phyloP scores from a whole-genome alignment of 352 stramenopile species.

The Globisporangium megalacanthum region DNA sequence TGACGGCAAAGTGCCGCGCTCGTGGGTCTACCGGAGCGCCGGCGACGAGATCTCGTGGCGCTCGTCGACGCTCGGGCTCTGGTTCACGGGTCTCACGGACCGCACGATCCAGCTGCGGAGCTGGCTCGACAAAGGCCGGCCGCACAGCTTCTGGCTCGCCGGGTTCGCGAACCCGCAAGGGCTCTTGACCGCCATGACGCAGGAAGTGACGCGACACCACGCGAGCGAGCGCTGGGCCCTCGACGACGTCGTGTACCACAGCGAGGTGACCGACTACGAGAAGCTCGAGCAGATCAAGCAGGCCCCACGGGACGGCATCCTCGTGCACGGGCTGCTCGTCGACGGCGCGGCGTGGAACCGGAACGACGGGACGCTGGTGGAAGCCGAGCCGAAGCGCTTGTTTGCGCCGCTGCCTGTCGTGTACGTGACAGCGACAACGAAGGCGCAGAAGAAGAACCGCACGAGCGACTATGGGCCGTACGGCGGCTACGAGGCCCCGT shows the following conservation, averaged over 20 bases:
- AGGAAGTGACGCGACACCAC: slow-evolving; percentile 68
- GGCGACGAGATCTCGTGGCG: slow-evolving; percentile 72
- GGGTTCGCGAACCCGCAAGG: slow-evolving; percentile 74
- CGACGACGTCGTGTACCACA: slow-evolving; percentile 77
- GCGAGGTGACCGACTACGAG: slow-evolving; percentile 79
- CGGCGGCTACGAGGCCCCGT: slow-evolving; percentile 67
- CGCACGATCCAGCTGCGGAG: slow-evolving; percentile 47
- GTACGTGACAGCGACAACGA: slow-evolving; percentile 73
- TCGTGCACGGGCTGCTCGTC: slow-evolving; percentile 68
- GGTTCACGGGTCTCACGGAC: slow-evolving; percentile 60
- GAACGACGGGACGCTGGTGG: slow-evolving; percentile 61
- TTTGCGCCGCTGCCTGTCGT: slow-evolving; percentile 70
- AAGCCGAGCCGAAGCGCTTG: slow-evolving; percentile 72
- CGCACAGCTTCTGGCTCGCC: slow-evolving; percentile 68
- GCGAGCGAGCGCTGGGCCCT: slow-evolving; percentile 70
- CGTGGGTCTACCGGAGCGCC: slow-evolving; percentile 39
- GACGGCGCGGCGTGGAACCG: slow-evolving; percentile 75
- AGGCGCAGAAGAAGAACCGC: slow-evolving; percentile 68
- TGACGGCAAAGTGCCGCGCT: slow-evolving; percentile 55
- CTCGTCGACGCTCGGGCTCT: slow-evolving; percentile 55
- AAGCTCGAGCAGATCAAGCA: slow-evolving; percentile 74
- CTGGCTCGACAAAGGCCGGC: slow-evolving; percentile 60
- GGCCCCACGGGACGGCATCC: slow-evolving; percentile 59
- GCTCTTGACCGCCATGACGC: slow-evolving; percentile 71
- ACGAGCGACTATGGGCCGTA: slow-evolving; percentile 71